Conservation (phyloP, 192 early-diverging fungal genomes). For the Coemansia umbellata region DNA sequence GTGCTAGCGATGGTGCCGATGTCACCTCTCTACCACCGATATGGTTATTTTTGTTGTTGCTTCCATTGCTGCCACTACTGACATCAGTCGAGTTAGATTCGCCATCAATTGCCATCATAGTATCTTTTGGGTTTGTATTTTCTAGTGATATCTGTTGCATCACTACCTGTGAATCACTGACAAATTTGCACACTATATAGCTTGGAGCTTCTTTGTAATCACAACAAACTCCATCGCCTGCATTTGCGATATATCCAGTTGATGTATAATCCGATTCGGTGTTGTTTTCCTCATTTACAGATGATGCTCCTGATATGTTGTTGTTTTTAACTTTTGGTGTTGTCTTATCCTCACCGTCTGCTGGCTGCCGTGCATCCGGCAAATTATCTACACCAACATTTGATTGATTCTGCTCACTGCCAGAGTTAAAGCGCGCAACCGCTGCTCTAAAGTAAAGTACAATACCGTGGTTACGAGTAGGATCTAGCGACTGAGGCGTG, state of each 20-base stretch:
- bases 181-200: slow-evolving; percentile 28
- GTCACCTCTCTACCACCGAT: neutral
- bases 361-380: too few relatives aligned
- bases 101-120: too few relatives aligned
- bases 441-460: slow-evolving; percentile 24
- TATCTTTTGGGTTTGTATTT: neutral
- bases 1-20: slow-evolving; percentile 3
- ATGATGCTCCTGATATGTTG: neutral
- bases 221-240: neutral
- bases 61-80: neutral
- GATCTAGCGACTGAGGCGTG: slow-evolving; percentile 38
- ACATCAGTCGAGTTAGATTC: too few relatives aligned
- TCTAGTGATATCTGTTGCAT: slow-evolving; percentile 25
- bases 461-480: slow-evolving; percentile 28
- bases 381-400: neutral
- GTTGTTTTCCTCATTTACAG: neutral
- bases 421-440: slow-evolving; percentile 14
- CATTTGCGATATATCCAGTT: neutral
- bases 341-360: too few relatives aligned
- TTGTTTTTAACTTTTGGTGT: too few relatives aligned
- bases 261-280: too few relatives aligned
- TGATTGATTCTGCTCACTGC: slow-evolving; percentile 9
- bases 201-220: neutral
- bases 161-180: slow-evolving; percentile 36
- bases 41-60: neutral